Conservation (phyloP, 306 rosid species). For the Prunus padus region DNA sequence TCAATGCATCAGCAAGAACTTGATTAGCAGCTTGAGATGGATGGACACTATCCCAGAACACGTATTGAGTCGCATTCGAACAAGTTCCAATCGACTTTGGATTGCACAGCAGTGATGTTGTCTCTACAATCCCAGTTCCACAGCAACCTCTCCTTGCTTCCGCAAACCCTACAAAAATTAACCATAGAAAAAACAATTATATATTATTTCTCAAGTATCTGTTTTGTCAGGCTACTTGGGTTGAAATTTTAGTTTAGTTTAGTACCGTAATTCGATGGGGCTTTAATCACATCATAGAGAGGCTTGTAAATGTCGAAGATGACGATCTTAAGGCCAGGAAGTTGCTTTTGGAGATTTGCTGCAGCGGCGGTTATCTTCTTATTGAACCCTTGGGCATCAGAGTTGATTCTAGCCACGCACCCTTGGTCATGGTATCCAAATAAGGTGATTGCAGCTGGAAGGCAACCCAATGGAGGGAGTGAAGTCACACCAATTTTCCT, state of each 20-base stretch:
- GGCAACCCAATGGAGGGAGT: slow-evolving; percentile 93
- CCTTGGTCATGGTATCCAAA: slow-evolving; percentile 63
- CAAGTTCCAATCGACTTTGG: slow-evolving; percentile 77
- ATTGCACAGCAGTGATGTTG: slow-evolving; percentile 73
- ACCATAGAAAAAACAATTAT: not conserved
- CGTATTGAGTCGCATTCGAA: slow-evolving; percentile 81
- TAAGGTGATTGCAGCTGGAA: slow-evolving; percentile 69
- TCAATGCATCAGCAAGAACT: slow-evolving; percentile 77
- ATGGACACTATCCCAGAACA: slow-evolving; percentile 95
- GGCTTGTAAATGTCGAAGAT: slow-evolving; percentile 81
- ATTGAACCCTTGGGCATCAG: slow-evolving; percentile 73
- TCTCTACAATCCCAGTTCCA: slow-evolving; percentile 81
- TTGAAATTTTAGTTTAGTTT: not conserved
- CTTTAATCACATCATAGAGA: slow-evolving; percentile 59
- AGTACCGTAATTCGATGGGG: slow-evolving; percentile 78
- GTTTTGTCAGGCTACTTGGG: not conserved
- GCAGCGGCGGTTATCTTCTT: slow-evolving; percentile 68
- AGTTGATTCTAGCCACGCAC: slow-evolving; percentile 66
- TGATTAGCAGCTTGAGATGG: slow-evolving; percentile 89
- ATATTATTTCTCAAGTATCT: not conserved
- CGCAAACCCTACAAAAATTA: slow-evolving; percentile 48
- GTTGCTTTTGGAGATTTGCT: slow-evolving; percentile 63
- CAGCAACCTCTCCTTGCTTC: slow-evolving; percentile 92
- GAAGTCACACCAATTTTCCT: slow-evolving; percentile 91
- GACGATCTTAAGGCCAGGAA: slow-evolving; percentile 68